Evolutionary conservation across 306 rosid genomes (phyloP), one percentile per base, ranked within the genome.

Genomic region (Vigna angularis): DNA sequence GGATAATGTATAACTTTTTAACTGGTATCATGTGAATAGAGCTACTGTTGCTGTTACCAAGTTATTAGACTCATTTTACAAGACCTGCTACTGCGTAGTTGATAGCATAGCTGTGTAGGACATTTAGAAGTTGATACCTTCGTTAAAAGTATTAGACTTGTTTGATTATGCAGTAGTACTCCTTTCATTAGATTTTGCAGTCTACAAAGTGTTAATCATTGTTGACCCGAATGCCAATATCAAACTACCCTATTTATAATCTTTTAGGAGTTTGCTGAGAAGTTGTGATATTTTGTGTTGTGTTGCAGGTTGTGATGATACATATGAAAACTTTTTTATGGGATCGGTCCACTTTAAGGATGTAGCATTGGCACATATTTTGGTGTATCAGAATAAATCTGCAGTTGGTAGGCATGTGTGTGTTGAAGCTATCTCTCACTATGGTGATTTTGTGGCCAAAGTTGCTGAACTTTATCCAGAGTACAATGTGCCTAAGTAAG

Each of bases 291-390:
- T 66, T 70, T 28, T 78, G 45, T 57, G 4, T 71, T 68, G 34
- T 65, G 66, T 67, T 84, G 81, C 90, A 94, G 98, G 98, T 34
- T 79, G 88, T 82, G 66, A 74, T 6, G 97, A 92, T 76, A 94
- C 93, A 24, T 92, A 84, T 12, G 86, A 83, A 80, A n/a, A 87
- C 82, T 79, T 84, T 42, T 90, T 85, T 67, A 89, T 90, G 83
- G 98, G 97, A 61, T 63, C 78, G 16, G 95, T 90, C 36, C 97
- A 94, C 81, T 94, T 94, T 62, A 94, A 94, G 80, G 98, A 94
- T 83, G 96, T 92, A 34, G 98, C 97, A 49, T 79, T 88, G 38
- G 97, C 97, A 44, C 98, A 94, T 81, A 83, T 92, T 75, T 76
- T 94, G 87, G 95, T 89, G 59, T 94, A 89, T 61, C 97, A 94